phyloP scores from a whole-genome alignment of 805 yeast species.

The Nakazawaea wyomingensis region DNA sequence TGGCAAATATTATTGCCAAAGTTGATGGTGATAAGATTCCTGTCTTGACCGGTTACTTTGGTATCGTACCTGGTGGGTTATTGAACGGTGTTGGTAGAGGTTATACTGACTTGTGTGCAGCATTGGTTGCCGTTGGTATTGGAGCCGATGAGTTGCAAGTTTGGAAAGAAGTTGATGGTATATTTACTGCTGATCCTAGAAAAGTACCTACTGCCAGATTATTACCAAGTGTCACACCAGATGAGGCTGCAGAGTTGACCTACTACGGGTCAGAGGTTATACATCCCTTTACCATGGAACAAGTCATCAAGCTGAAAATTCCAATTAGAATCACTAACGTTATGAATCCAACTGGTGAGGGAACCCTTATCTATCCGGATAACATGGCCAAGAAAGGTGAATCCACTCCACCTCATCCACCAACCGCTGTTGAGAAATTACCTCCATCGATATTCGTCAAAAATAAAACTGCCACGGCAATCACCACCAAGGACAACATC shows the following conservation, averaged over 20 bases:
- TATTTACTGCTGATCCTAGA: slow-evolving; percentile 97
- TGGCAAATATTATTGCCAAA: slow-evolving; percentile 44
- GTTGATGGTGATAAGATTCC: slow-evolving; percentile 53
- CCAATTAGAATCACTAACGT: slow-evolving; percentile 97
- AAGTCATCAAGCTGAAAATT: slow-evolving; percentile 90
- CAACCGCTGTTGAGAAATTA: slow-evolving; percentile 58
- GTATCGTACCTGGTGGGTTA: slow-evolving; percentile 92
- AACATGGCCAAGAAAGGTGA: slow-evolving; percentile 82
- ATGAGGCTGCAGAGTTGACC: slow-evolving; percentile 97
- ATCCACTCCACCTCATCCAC: slow-evolving; percentile 92
- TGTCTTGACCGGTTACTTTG: slow-evolving; percentile 94
- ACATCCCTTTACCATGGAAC: slow-evolving; percentile 99
- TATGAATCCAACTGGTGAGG: slow-evolving; percentile 86
- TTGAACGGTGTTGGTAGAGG: slow-evolving; percentile 94
- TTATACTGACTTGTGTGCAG: slow-evolving; percentile 97
- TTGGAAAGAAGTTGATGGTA: slow-evolving; percentile 99
- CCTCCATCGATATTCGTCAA: slow-evolving; percentile 36
- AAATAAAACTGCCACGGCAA: slow-evolving; percentile 83
- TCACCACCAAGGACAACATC: slow-evolving; percentile 89
- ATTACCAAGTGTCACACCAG: slow-evolving; percentile 87
- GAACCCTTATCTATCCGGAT: slow-evolving; percentile 93
- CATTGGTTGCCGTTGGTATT: slow-evolving; percentile 88
- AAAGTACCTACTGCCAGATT: slow-evolving; percentile 88
- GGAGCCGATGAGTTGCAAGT: slow-evolving; percentile 92
- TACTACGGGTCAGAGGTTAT: slow-evolving; percentile 97